phyloP scores from a whole-genome alignment of 805 yeast species.

The Candida rishiriensis region DNA sequence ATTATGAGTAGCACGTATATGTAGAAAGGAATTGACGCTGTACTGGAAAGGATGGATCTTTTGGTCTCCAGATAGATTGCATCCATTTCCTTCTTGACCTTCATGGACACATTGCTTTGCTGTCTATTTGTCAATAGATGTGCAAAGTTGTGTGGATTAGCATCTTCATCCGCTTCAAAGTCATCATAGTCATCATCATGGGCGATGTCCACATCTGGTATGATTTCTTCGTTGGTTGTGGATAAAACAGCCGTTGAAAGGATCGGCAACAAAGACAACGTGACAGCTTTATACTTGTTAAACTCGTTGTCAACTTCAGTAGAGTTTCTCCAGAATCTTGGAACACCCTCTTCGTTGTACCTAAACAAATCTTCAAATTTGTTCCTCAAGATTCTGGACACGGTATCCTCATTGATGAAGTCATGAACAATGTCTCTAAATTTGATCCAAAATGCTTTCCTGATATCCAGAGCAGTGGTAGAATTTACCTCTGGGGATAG shows the following conservation, averaged over 20 bases:
- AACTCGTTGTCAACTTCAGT: slow-evolving; percentile 68
- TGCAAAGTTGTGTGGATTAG: slow-evolving; percentile 40
- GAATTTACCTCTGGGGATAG: slow-evolving; percentile 39
- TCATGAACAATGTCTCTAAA: slow-evolving; percentile 58
- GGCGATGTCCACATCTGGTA: slow-evolving; percentile 51
- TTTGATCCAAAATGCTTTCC: slow-evolving; percentile 58
- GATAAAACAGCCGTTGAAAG: slow-evolving; percentile 51
- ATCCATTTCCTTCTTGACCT: slow-evolving; percentile 72
- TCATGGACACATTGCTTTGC: slow-evolving; percentile 49
- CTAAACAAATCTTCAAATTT: slow-evolving; percentile 78
- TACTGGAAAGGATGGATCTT: slow-evolving; percentile 73
- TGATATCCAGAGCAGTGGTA: slow-evolving; percentile 38
- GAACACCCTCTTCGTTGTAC: slow-evolving; percentile 78
- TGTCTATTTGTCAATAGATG: slow-evolving; percentile 55
- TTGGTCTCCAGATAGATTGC: slow-evolving; percentile 82
- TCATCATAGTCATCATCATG: slow-evolving; percentile 34
- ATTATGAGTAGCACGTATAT: slow-evolving; percentile 68
- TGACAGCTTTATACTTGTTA: slow-evolving; percentile 51
- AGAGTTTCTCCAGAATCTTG: slow-evolving; percentile 73
- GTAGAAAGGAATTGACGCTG: slow-evolving; percentile 79
- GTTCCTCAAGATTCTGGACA: slow-evolving; percentile 64
- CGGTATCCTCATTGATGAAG: slow-evolving; percentile 59
- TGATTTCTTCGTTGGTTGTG: slow-evolving; percentile 47
- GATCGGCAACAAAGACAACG: slow-evolving; percentile 56
- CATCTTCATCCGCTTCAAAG: slow-evolving; percentile 35